Percentiles rank a stretch among this genome's conserved stretches.
phyloP scores from a whole-genome alignment of 345 rosid species.

The Pelargonium nanum region DNA sequence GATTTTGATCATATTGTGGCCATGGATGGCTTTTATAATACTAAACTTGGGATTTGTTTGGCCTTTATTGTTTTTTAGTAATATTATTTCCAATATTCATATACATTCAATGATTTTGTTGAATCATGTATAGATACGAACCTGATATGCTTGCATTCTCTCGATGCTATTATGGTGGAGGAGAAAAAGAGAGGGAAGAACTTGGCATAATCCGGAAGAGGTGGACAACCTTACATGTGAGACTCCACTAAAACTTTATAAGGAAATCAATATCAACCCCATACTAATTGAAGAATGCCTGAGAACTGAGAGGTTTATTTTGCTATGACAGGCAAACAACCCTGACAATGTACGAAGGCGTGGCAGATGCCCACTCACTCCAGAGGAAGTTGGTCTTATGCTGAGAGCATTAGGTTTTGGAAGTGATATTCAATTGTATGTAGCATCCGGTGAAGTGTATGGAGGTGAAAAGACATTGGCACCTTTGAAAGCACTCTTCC shows the following conservation, averaged over 20 bases:
- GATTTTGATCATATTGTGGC: neutral
- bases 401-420: constrained; percentile 81
- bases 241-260: constrained; percentile 8
- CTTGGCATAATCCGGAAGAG: constrained; percentile 73
- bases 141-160: constrained; percentile 98
- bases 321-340: constrained; percentile 35
- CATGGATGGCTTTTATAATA: neutral
- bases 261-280: neutral
- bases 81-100: neutral
- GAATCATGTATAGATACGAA: constrained; percentile 52
- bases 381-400: constrained; percentile 88
- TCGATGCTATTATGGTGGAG: constrained; percentile 88
- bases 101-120: constrained; percentile 4
- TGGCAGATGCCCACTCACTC: constrained; percentile 87
- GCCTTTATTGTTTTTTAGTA: neutral
- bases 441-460: constrained; percentile 88
- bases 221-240: constrained; percentile 82
- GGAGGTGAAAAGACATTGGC: constrained; percentile 78
- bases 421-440: constrained; percentile 68
- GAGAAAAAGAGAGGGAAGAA: constrained; percentile 62
- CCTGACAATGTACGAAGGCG: constrained; percentile 71
- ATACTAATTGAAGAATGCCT: neutral
- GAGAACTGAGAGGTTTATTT: constrained; percentile 7
- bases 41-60: neutral
- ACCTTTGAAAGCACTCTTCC: constrained; percentile 74